Base-by-base conservation (phyloP, 2,329 filamentous ascomycete genomes). In the Colletotrichum sp. region DNA sequence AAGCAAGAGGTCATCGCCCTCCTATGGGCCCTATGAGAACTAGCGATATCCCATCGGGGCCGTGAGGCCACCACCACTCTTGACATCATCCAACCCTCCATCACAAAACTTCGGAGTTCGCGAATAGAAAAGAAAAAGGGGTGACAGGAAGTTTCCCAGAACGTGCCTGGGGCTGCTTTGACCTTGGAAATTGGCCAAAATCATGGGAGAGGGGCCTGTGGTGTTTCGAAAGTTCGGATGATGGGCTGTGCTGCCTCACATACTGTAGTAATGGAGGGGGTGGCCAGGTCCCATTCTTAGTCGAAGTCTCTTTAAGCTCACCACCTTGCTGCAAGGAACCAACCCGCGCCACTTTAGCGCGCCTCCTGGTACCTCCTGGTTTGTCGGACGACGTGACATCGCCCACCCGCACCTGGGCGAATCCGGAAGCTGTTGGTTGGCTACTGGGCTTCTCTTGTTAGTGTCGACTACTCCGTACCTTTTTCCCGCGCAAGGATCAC, bases 301-400 rank as follows among this genome's bases (percentile, higher is more conserved):
- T 66, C 61, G 74, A 73, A 55, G 74, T 76, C 60, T 63, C 74
- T 76, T 76, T 76, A 76, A 74, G 74, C 74, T 76, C 74, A 76
- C 28, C 63, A 73, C 73, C 69, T 57, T 36, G 18, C 34, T 72
- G 36, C 73, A 68, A 71, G 73, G 64, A 59, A 59, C 59, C 32
- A 18, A 16, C 36, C 26, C 26, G 36, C 21, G 13, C 26, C 34
- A 28, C 18, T 61, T n/a, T 16, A 28, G 63, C 69, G 21, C 39
- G 21, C 28, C 39, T 63, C 73, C 34, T 73, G 32, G 24, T 43
- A 48, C n/a, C 43, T 48, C 43, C n/a, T 48, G 43, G 43, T 48
- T 59, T 34, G 55, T 75, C 73, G 57, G 73, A 73, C 39, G 52
- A 43, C 61, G 72, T 67, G 61, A 72, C 72, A 73, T 75, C 36